Conservation (phyloP, 257 asterid genomes). For the Galeopsis tetrahit region DNA sequence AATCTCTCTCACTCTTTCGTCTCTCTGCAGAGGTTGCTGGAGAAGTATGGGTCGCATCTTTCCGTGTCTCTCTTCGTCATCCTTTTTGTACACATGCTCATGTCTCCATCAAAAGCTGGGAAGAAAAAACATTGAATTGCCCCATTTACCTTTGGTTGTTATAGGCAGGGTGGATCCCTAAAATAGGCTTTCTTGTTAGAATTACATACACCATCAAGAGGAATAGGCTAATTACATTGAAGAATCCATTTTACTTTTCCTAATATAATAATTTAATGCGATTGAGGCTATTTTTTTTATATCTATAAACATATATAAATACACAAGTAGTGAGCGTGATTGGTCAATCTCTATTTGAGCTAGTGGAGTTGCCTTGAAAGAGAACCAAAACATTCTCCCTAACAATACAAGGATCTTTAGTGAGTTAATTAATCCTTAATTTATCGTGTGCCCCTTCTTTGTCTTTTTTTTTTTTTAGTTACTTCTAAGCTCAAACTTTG, state of each 20-base stretch:
- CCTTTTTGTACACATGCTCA: slow-evolving; percentile 43
- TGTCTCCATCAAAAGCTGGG: slow-evolving; percentile 35
- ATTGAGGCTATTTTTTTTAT: too few species aligned
- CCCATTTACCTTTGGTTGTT: neutral
- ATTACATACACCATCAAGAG: slow-evolving; percentile 8
- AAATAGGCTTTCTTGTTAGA: slow-evolving; percentile 30
- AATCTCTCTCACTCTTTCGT: neutral
- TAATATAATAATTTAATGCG: slow-evolving; percentile 12
- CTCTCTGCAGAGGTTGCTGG: slow-evolving; percentile 55
- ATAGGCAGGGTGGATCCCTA: neutral
- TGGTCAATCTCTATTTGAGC: too few species aligned
- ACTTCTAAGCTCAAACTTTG: too few species aligned
- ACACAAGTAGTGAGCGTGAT: too few species aligned
- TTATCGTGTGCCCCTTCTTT: too few species aligned
- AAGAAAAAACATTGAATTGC: slow-evolving; percentile 43
- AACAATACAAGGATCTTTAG: too few species aligned
- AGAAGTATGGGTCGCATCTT: slow-evolving; percentile 55
- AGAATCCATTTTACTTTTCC: neutral
- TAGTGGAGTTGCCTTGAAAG: too few species aligned
- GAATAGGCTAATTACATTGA: slow-evolving; percentile 25
- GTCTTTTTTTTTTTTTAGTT: too few species aligned
- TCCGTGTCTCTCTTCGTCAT: slow-evolving; percentile 47
- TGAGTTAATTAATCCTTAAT: too few species aligned
- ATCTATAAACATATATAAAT: too few species aligned
- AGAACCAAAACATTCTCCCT: too few species aligned